Evolutionary conservation across 495 filamentous ascomycete species (phyloP), one percentile per base, ranked within the genome.

Genomic region (Thermothielavioides terrestris): DNA sequence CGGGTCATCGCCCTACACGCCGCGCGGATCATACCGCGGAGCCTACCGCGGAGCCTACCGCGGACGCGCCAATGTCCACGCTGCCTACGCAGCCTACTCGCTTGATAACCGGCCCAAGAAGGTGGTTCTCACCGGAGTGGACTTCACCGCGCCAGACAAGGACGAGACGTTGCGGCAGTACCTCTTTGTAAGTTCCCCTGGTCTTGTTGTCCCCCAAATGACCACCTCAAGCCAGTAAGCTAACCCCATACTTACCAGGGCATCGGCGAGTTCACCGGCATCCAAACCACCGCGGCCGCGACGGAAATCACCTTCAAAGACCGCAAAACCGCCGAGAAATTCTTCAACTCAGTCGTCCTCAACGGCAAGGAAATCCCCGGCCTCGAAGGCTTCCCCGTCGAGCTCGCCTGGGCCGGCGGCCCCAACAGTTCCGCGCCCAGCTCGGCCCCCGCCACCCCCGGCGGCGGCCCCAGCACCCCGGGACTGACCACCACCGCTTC

Each of bases 141-240:
- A 86, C 48, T 77, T 84, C 40, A 77, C 81, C 26, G 64, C 66
- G 44, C 68, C 77, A 1, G 81, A 82, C 49, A 83, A 80, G 64
- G 89, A 96, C 52, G 92, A 97, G 61, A 82, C 80, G 2, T 73
- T 98, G 53, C 72, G 89, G 43, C 83, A 92, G 58, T 86, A 89
- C 63, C 76, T 96, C 41, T 81, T 95, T 60, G 89, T 95, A 76
- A 76, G 85, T 42, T 25, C 10, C 22, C 41, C 12, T 30, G n/a
- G n/a, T n/a, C n/a, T n/a, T n/a, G n/a, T n/a, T n/a, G n/a, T 15
- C 11, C 18, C 21, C 31, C n/a, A 2, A 20, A 4, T n/a, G 20
- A 28, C 50, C 48, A 28, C 50, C 48, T 22, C 21, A 18, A 17
- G 21, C 18, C 30, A 37, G 55, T 60, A 59, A 68, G n/a, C 53